A percentile compares a stretch with the other conserved stretches of the same genome.
These are phyloP conservation scores for Abrus pulchellus DNA, from an alignment of 306 rosid species.

Conservation along the genomic window DNA sequence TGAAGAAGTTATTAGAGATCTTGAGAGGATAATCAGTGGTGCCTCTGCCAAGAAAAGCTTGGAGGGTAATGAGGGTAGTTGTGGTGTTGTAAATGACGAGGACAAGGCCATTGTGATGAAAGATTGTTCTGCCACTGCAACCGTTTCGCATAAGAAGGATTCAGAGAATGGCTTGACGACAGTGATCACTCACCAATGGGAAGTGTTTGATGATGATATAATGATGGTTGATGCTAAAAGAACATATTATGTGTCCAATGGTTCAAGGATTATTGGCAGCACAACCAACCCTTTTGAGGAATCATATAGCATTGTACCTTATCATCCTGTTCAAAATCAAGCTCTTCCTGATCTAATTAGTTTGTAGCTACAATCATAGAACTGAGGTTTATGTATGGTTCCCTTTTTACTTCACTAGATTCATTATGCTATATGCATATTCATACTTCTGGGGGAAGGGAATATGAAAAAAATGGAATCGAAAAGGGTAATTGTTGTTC, in stretches of 20 bases:
- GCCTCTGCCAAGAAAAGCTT: constrained; percentile 13
- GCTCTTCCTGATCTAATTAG: constrained; percentile 83
- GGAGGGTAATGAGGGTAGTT: background rate
- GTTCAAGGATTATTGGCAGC: background rate
- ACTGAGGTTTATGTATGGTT: constrained; percentile 18
- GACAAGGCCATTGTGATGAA: constrained; percentile 45
- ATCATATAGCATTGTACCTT: constrained; percentile 48
- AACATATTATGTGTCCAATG: constrained; percentile 18
- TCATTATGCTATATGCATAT: constrained; percentile 1
- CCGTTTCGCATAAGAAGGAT: background rate
- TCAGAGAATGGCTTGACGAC: constrained; percentile 57
- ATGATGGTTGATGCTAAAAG: constrained; percentile 8
- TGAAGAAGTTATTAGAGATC: constrained; percentile 64
- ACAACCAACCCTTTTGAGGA: constrained; percentile 55
- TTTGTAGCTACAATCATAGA: constrained; percentile 55
- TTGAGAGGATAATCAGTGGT: constrained; percentile 62
- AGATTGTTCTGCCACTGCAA: background rate
- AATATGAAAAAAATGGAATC: constrained; percentile 4
- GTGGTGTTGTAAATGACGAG: constrained; percentile 22
- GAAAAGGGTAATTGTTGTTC: constrained; percentile 8
- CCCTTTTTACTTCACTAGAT: background rate
- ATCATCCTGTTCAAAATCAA: constrained; percentile 40
- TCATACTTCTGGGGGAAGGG: background rate
- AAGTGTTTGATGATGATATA: constrained; percentile 69
- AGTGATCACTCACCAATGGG: constrained; percentile 85